phyloP scores from a whole-genome alignment of 73 alveolate genomes.

The Stentor coeruleus region DNA sequence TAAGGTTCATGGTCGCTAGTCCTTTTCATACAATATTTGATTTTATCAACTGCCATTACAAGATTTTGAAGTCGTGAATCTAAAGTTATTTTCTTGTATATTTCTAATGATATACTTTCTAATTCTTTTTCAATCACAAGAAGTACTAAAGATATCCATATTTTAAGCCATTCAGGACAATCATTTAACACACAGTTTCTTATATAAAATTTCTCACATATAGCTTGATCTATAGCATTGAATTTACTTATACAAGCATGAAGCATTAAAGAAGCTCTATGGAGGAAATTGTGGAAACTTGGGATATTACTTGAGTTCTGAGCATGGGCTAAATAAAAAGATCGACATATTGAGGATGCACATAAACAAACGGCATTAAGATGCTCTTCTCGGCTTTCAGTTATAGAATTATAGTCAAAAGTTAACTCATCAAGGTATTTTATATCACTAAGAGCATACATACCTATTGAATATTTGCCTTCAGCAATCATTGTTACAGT shows the following conservation, averaged over 20 bases:
- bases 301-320: background rate
- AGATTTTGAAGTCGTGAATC: slow-evolving; percentile 48
- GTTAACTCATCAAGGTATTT: slow-evolving; percentile 94
- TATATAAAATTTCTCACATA: background rate
- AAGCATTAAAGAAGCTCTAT: background rate
- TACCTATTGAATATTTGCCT: slow-evolving; percentile 89
- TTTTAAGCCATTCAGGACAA: slow-evolving; percentile 20
- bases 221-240: background rate
- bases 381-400: slow-evolving; percentile 94
- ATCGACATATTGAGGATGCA: slow-evolving; percentile 73
- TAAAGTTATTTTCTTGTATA: background rate
- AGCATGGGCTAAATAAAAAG: slow-evolving; percentile 46
- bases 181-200: background rate
- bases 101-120: background rate
- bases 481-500: slow-evolving; percentile 78
- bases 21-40: slow-evolving; percentile 32
- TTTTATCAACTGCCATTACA: slow-evolving; percentile 42
- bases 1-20: background rate
- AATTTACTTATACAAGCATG: background rate
- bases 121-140: slow-evolving; percentile 23
- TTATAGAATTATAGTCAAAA: slow-evolving; percentile 92
- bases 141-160: slow-evolving; percentile 12
- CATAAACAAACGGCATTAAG: slow-evolving; percentile 93
- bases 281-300: background rate
- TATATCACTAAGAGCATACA: slow-evolving; percentile 95